Evolutionary conservation across 345 rosid genomes (phyloP), one percentile per base, ranked within the genome.

Genomic region (Kandelia obovata): DNA sequence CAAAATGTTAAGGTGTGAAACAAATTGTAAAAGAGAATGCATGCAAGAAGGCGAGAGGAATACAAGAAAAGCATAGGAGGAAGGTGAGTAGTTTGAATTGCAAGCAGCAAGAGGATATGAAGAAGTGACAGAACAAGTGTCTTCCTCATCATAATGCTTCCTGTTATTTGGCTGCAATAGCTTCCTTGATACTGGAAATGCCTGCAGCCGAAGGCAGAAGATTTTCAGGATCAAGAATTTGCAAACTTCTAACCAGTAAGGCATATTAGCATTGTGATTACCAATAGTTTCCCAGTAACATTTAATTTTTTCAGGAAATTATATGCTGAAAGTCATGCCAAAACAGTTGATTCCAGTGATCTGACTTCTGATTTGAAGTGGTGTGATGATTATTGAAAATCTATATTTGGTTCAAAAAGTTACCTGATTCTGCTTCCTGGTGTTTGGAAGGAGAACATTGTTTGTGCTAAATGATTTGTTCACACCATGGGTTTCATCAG

Each of bases 121-220:
- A 61, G 76, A 71, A 47, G 75, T 72, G 66, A 63, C 70, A 20
- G 76, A 77, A 67, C 66, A 77, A 58, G 65, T 26, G 63, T 77
- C 80, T 59, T 77, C 80, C 60, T 77, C 80, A 62, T 86, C 97
- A 8, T 73, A 70, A 69, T 81, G 88, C 82, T 88, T 89, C 87
- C 79, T 84, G 67, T 83, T 76, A 70, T 81, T 84, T 1, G 79
- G 78, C 53, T 89, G 95, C 78, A 77, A 79, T 7, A 83, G 79
- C 80, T 80, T 90, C 85, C 85, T 88, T 78, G 82, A 51, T 7
- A 79, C 52, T 28, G 63, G 62, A 56, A 85, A 84, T 65, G 81
- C 62, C 80, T 77, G 75, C 73, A 67, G 49, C 34, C 43, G 47
- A 67, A 55, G 31, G 32, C 32, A 31, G 32, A 31, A 31, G 32